Evolutionary conservation across 106 monocot species (phyloP), one percentile per base, ranked within the genome.

Genomic region (Chionographis japonica): DNA sequence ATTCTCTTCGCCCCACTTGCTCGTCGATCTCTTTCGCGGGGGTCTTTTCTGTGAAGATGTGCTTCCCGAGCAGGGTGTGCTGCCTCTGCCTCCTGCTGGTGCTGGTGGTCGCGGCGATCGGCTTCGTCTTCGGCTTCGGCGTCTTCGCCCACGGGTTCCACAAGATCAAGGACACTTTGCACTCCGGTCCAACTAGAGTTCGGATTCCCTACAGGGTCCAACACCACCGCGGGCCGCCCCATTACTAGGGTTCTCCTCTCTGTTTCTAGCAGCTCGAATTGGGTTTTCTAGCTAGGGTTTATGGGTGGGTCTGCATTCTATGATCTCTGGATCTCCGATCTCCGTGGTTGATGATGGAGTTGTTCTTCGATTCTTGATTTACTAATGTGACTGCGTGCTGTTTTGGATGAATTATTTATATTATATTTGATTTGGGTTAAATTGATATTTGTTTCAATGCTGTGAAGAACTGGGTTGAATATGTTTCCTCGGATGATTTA

Each of bases 81-180:
- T 95, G 95, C 80, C 54, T 77, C 57, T 95, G 95, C 75, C 54
- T 85, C 42, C 84, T 95, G 40, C 46, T 95, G 58, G 61, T 95
- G 20, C 82, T 86, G 60, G 41, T 89, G 74, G 42, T 95, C 40
- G 20, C 73, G 15, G 46, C 68, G 14, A 63, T 95, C 56, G 95
- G 95, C 3, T 72, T 92, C 76, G 64, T n/a, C n/a, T n/a, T n/a
- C n/a, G n/a, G n/a, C 39, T 95, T 91, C 79, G 95, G 95, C 18
- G 56, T 95, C 56, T 95, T 86, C 82, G 69, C 80, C 52, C 79
- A 92, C 65, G 95, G 95, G 8, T 95, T 95, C 71, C 81, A 92
- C 65, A 95, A 95, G 78, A 61, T 95, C 49, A 80, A 79, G 72
- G 69, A 89, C 67, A 52, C 13, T 63, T 16, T 94, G 18, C 94